These are phyloP conservation scores for Thozetella sp. DNA, from an alignment of 495 filamentous ascomycete genomes.

Conservation along the genomic window DNA sequence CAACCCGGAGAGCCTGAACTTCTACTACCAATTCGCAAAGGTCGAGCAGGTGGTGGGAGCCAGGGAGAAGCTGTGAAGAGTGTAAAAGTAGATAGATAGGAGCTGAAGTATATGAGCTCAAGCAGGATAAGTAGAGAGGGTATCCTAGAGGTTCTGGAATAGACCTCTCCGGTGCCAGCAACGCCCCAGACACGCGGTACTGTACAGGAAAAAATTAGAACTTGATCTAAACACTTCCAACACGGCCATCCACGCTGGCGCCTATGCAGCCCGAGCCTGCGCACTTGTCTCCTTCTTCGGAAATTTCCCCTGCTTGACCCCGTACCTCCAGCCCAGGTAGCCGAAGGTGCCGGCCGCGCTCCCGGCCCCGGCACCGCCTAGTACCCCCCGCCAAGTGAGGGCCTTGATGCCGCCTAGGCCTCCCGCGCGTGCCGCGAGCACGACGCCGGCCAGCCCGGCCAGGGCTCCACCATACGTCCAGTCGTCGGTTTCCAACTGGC, in stretches of 20 bases:
- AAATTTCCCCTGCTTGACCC: slow-evolving; percentile 28
- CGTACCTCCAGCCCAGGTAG: slow-evolving; percentile 39
- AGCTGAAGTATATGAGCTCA: too few relatives aligned
- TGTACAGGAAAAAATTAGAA: not conserved
- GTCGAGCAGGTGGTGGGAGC: slow-evolving; percentile 62
- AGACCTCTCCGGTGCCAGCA: too few relatives aligned
- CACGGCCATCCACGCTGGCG: not conserved
- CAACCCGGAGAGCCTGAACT: slow-evolving; percentile 74
- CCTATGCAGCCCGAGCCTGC: not conserved
- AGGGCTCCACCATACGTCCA: slow-evolving; percentile 43
- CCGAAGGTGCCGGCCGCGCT: slow-evolving; percentile 35
- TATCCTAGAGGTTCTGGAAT: too few relatives aligned
- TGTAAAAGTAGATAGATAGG: not conserved
- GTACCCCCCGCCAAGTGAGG: slow-evolving; percentile 28
- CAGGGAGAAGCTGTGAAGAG: slow-evolving; percentile 46
- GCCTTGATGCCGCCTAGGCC: not conserved
- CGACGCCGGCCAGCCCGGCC: slow-evolving; percentile 28
- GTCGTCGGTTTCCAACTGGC: slow-evolving; percentile 54
- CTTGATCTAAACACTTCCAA: not conserved
- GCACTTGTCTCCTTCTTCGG: slow-evolving; percentile 5
- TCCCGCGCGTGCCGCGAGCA: slow-evolving; percentile 11
- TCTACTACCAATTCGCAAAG: slow-evolving; percentile 79
- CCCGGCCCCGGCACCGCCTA: slow-evolving; percentile 39
- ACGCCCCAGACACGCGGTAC: too few relatives aligned
- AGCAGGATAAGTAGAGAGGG: too few relatives aligned